phyloP scores from a whole-genome alignment of 805 yeast species.

The Lipomyces japonicus region DNA sequence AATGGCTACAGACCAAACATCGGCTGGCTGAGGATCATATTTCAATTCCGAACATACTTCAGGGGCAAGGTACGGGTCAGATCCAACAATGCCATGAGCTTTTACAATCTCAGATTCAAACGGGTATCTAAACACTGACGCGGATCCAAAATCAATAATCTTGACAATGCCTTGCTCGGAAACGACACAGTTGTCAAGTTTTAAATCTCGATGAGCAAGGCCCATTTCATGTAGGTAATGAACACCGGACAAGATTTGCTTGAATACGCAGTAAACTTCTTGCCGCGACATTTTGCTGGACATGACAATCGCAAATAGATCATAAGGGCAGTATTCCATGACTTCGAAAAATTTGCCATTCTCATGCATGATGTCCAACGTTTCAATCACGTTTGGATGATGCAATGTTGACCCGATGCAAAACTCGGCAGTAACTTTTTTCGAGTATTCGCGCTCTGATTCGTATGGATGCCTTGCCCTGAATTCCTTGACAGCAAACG shows the following conservation, averaged over 20 bases:
- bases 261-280: conserved; percentile 77
- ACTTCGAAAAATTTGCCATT: conserved; percentile 62
- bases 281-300: conserved; percentile 66
- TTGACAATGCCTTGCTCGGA: conserved; percentile 69
- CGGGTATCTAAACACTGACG: conserved; percentile 73
- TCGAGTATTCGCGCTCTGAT: conserved; percentile 62
- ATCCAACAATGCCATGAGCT: conserved; percentile 87
- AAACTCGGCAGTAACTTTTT: conserved; percentile 78
- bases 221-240: conserved; percentile 74
- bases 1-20: conserved; percentile 91
- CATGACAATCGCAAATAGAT: conserved; percentile 91
- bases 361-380: conserved; percentile 74
- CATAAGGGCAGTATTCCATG: conserved; percentile 91
- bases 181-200: conserved; percentile 90
- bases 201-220: conserved; percentile 87
- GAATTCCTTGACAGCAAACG: conserved; percentile 86
- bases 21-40: conserved; percentile 85
- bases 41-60: conserved; percentile 60
- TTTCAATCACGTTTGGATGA: conserved; percentile 76
- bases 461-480: conserved; percentile 62
- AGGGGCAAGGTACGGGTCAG: conserved; percentile 94
- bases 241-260: conserved; percentile 75
- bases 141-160: conserved; percentile 90
- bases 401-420: conserved; percentile 72
- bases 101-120: conserved; percentile 53